Conservation (phyloP, 1,284 basidiomycete genomes). For the Mycena citricolor region DNA sequence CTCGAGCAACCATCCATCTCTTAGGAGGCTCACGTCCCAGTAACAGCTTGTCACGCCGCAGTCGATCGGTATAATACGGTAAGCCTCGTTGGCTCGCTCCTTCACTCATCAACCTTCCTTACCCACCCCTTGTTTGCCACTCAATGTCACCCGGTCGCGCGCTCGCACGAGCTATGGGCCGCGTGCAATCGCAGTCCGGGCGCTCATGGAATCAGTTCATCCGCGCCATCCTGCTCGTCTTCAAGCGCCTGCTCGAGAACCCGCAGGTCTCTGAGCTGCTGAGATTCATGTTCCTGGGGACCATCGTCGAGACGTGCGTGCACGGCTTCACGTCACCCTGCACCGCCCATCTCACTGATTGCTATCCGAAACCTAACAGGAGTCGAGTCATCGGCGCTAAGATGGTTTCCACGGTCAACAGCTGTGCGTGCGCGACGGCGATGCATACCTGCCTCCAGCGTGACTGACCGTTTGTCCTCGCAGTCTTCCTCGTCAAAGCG, state of each 20-base stretch:
- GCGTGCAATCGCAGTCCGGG: conserved; percentile 8
- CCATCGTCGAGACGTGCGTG: conserved; percentile 22
- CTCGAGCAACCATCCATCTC: too few relatives aligned
- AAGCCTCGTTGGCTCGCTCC: too few relatives aligned
- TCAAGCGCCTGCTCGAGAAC: conserved; percentile 16
- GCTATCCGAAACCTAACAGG: conserved; percentile 9
- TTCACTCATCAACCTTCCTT: too few relatives aligned
- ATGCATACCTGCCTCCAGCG: background rate
- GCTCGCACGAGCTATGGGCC: conserved; percentile 12
- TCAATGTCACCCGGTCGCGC: conserved; percentile 6
- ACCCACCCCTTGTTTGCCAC: too few relatives aligned
- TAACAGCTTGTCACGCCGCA: too few relatives aligned
- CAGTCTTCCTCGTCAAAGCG: conserved; percentile 24
- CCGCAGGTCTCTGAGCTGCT: conserved; percentile 18
- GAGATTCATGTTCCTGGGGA: conserved; percentile 22
- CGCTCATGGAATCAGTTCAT: conserved; percentile 16
- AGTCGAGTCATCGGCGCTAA: conserved; percentile 21
- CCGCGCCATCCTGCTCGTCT: background rate
- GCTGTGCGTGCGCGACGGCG: conserved; percentile 20
- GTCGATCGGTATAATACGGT: too few relatives aligned
- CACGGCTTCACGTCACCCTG: background rate
- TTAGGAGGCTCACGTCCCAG: too few relatives aligned
- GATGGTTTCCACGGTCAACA: conserved; percentile 22
- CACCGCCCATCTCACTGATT: background rate
- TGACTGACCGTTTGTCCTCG: background rate